Conservation (phyloP, 2,329 filamentous ascomycete species). For the Penicillium sp. region DNA sequence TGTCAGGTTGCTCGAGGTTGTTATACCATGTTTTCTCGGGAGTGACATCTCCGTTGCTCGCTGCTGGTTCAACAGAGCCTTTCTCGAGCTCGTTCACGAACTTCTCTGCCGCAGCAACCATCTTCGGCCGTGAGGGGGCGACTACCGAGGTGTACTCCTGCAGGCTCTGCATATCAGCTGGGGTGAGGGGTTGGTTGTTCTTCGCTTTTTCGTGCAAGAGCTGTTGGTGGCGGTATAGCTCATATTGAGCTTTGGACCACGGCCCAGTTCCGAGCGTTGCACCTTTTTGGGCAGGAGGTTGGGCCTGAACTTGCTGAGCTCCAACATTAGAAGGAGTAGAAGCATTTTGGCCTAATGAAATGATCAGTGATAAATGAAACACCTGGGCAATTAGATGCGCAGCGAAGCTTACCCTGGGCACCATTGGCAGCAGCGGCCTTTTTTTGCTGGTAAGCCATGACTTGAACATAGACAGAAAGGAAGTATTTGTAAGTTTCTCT, state of each 20-base stretch:
- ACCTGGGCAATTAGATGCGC: not conserved
- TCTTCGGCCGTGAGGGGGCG: conserved; percentile 7
- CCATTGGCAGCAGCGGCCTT: conserved; percentile 40
- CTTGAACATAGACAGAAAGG: conserved; percentile 2
- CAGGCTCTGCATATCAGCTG: conserved; percentile 76
- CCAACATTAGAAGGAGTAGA: conserved; percentile 35
- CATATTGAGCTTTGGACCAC: conserved; percentile 1
- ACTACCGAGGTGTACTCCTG: not conserved
- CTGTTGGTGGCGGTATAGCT: conserved; percentile 68
- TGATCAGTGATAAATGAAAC: not conserved
- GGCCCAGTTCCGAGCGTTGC: conserved; percentile 38
- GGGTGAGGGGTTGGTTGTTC: conserved; percentile 80
- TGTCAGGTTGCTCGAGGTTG: conserved; percentile 67
- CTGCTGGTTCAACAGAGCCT: conserved; percentile 31
- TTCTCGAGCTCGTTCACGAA: conserved; percentile 42
- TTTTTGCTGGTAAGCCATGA: conserved; percentile 4
- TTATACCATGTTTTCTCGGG: conserved; percentile 57
- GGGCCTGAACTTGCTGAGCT: conserved; percentile 22
- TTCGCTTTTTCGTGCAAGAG: conserved; percentile 86
- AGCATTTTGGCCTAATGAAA: conserved; percentile 34
- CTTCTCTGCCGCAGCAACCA: conserved; percentile 32
- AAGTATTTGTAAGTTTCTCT: conserved; percentile 4
- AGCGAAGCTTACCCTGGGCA: conserved; percentile 38
- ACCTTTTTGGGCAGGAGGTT: conserved; percentile 28
- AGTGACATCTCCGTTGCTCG: conserved; percentile 26